These are phyloP conservation scores for Heliamphora pulchella DNA, from an alignment of 179 eudicot genomes.

Conservation along the genomic window DNA sequence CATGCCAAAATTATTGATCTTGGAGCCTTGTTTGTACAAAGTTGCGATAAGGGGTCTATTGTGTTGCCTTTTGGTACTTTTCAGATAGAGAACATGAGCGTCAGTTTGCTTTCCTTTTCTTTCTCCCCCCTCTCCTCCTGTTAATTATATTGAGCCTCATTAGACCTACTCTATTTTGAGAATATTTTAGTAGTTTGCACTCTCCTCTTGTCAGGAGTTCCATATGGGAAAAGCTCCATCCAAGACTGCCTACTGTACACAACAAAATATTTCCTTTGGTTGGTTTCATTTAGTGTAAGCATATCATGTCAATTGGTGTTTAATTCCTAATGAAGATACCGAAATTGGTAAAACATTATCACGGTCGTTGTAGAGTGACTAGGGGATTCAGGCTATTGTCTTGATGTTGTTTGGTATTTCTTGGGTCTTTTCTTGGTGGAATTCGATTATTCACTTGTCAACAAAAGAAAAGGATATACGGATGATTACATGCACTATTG, in stretches of 20 bases:
- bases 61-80: neutral
- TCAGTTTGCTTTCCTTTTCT: neutral
- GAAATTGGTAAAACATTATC: neutral
- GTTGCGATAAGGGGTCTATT: neutral
- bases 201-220: neutral
- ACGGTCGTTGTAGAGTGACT: neutral
- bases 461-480: neutral
- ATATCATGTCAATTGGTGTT: neutral
- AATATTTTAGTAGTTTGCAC: neutral
- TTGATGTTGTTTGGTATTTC: neutral
- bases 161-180: neutral
- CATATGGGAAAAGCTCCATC: conserved; percentile 1
- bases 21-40: neutral
- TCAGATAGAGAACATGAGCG: neutral
- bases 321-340: neutral
- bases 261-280: neutral
- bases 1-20: conserved; percentile 1
- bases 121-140: neutral
- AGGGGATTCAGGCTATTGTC: neutral
- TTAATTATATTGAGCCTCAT: neutral
- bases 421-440: neutral
- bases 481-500: neutral
- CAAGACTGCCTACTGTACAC: neutral
- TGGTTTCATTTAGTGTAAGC: neutral
- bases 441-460: neutral